Evolutionary conservation across 1,139 yeast species (phyloP).

Genomic region (Lodderomyces elongisporus): DNA sequence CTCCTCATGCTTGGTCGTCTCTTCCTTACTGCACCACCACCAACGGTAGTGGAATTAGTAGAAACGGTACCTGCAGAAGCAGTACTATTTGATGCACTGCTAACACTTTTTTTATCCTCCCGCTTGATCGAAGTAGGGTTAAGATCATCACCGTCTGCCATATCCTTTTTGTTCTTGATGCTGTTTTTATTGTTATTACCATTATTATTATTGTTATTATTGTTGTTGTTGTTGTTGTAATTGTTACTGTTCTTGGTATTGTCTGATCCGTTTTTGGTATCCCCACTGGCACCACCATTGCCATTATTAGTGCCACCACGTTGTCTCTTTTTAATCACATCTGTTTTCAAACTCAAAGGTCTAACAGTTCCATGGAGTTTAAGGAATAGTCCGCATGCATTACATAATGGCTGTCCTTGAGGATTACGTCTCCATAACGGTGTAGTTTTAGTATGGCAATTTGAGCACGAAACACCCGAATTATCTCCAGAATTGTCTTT

Average conservation of each 20-base stretch:
- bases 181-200: not conserved
- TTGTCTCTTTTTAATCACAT: constrained; percentile 75
- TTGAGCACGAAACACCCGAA: constrained; percentile 31
- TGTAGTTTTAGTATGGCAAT: constrained; percentile 54
- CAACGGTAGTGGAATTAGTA: not conserved
- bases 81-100: not conserved
- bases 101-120: constrained; percentile 2
- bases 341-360: constrained; percentile 71
- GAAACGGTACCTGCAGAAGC: constrained; percentile 1
- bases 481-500: constrained; percentile 3
- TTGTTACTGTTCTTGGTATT: not conserved
- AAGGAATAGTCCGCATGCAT: constrained; percentile 56
- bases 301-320: constrained; percentile 7
- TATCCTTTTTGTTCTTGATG: constrained; percentile 6
- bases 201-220: constrained; percentile 4
- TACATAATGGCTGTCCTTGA: constrained; percentile 51
- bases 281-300: not conserved
- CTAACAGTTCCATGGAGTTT: constrained; percentile 56
- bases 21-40: constrained; percentile 4
- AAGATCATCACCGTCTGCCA: constrained; percentile 34
- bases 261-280: not conserved
- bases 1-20: constrained; percentile 8
- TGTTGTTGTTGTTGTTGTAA: constrained; percentile 1
- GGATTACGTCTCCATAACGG: constrained; percentile 58
- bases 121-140: constrained; percentile 26